Percentiles rank a stretch among this genome's conserved stretches.
Evolutionary conservation across 2,329 filamentous ascomycete genomes (phyloP).

Genomic region (Fusarium zealandicum): DNA sequence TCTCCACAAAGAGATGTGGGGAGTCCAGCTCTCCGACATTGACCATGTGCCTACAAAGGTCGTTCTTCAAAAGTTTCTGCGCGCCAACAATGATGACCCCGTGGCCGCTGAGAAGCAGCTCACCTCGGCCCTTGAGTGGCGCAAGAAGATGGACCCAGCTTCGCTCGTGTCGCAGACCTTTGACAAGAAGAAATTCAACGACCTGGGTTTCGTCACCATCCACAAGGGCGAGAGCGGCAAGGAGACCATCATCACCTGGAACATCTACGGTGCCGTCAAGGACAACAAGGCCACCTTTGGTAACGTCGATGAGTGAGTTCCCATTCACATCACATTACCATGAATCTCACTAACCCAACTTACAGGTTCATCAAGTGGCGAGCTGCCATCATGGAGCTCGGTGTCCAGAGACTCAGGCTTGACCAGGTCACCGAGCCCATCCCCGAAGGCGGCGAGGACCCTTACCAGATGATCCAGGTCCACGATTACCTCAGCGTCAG

Average conservation of each 20-base stretch:
- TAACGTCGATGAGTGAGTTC: slow-evolving; percentile 76
- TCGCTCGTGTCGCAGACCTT: slow-evolving; percentile 70
- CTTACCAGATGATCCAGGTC: slow-evolving; percentile 89
- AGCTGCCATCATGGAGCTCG: slow-evolving; percentile 87
- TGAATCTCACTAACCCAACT: slow-evolving; percentile 14
- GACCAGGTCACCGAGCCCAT: slow-evolving; percentile 72
- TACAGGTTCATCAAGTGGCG: slow-evolving; percentile 87
- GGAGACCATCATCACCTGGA: slow-evolving; percentile 81
- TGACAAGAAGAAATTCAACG: slow-evolving; percentile 73
- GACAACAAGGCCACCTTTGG: slow-evolving; percentile 84
- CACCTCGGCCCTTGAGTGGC: slow-evolving; percentile 80
- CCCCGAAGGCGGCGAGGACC: slow-evolving; percentile 77
- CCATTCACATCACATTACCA: not conserved
- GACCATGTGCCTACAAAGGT: slow-evolving; percentile 78
- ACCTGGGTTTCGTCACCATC: slow-evolving; percentile 81
- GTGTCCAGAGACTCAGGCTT: slow-evolving; percentile 77
- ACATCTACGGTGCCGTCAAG: slow-evolving; percentile 90
- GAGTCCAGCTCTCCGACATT: slow-evolving; percentile 68
- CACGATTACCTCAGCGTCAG: slow-evolving; percentile 92
- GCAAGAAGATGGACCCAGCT: slow-evolving; percentile 76
- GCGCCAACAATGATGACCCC: slow-evolving; percentile 82
- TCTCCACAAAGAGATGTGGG: slow-evolving; percentile 83
- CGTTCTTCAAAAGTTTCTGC: slow-evolving; percentile 90
- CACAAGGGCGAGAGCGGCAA: slow-evolving; percentile 65
- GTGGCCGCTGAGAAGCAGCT: slow-evolving; percentile 80